Percentiles rank a stretch among this genome's conserved stretches.
phyloP scores from a whole-genome alignment of 495 filamentous ascomycete genomes.

The Talaromyces wortmannii region DNA sequence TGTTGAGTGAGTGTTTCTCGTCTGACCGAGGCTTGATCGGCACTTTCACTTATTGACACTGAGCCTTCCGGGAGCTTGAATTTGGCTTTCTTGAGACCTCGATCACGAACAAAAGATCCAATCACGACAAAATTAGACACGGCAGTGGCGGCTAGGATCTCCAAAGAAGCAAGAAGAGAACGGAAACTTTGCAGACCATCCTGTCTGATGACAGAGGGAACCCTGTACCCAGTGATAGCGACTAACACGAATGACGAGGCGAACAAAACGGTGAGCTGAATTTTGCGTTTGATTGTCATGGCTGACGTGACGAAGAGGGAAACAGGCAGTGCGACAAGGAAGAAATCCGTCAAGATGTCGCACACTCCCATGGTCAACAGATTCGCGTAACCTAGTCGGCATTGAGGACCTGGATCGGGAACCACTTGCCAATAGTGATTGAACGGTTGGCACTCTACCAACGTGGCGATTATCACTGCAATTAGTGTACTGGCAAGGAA shows the following conservation, averaged over 20 bases:
- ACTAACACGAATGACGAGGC: conserved; percentile 72
- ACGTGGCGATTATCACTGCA: conserved; percentile 69
- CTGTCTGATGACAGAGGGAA: conserved; percentile 60
- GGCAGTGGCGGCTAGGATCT: conserved; percentile 69
- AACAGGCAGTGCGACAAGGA: conserved; percentile 82
- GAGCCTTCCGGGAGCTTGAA: conserved; percentile 53
- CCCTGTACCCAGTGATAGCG: conserved; percentile 66
- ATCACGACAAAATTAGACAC: conserved; percentile 74
- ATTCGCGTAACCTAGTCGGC: conserved; percentile 77
- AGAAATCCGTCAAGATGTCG: conserved; percentile 81
- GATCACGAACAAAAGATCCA: conserved; percentile 74
- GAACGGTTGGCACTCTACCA: conserved; percentile 83
- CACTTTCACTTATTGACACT: conserved; percentile 42
- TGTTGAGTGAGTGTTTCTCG: conserved; percentile 44
- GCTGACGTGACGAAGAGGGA: conserved; percentile 71
- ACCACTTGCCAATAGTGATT: conserved; percentile 83
- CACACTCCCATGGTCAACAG: conserved; percentile 80
- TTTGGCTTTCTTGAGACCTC: conserved; percentile 70
- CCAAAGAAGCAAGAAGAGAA: conserved; percentile 69
- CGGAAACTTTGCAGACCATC: conserved; percentile 65
- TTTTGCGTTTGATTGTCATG: conserved; percentile 62
- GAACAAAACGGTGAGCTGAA: conserved; percentile 66
- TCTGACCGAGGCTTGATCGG: conserved; percentile 43
- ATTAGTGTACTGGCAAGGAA: conserved; percentile 71
- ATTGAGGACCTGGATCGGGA: conserved; percentile 79